A percentile compares a stretch with the other conserved stretches of the same genome.
Evolutionary conservation across 2,329 filamentous ascomycete genomes (phyloP).

Genomic region (Diaporthe ampelina): DNA sequence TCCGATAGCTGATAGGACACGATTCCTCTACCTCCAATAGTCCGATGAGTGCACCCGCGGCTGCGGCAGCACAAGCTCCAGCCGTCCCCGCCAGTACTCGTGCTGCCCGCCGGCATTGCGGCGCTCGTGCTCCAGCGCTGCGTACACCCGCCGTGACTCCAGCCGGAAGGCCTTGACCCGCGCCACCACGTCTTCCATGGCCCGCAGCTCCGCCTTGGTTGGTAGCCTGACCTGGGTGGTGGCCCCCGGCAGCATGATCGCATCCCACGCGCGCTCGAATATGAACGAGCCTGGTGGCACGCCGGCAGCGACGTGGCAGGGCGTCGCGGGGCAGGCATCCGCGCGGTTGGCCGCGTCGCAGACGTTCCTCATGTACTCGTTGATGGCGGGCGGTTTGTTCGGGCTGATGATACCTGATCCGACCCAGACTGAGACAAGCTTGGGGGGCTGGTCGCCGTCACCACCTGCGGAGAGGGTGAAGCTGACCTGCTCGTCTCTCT

Average conservation of each 20-base stretch:
- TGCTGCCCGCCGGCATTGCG: constrained; percentile 49
- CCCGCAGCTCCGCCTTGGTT: constrained; percentile 47
- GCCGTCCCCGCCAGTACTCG: constrained; percentile 55
- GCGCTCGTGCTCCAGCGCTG: constrained; percentile 36
- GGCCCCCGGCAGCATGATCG: constrained; percentile 57
- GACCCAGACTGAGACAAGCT: constrained; percentile 60
- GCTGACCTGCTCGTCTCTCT: constrained; percentile 44
- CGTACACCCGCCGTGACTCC: constrained; percentile 50
- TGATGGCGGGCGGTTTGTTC: constrained; percentile 54
- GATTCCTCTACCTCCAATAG: constrained; percentile 35
- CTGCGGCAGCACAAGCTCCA: constrained; percentile 51
- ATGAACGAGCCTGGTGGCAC: constrained; percentile 61
- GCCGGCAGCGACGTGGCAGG: constrained; percentile 64
- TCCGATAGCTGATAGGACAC: background rate
- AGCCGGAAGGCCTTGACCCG: constrained; percentile 58
- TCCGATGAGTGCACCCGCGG: constrained; percentile 28
- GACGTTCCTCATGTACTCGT: constrained; percentile 63
- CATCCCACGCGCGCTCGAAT: constrained; percentile 67
- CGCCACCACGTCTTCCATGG: constrained; percentile 60
- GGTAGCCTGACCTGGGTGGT: constrained; percentile 47
- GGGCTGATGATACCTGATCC: constrained; percentile 53
- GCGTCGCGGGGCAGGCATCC: constrained; percentile 60
- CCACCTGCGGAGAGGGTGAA: constrained; percentile 48
- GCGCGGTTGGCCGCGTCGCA: constrained; percentile 52
- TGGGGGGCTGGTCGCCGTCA: constrained; percentile 36